Conservation (phyloP, 345 rosid genomes). For the Eucalyptus tenuipes region DNA sequence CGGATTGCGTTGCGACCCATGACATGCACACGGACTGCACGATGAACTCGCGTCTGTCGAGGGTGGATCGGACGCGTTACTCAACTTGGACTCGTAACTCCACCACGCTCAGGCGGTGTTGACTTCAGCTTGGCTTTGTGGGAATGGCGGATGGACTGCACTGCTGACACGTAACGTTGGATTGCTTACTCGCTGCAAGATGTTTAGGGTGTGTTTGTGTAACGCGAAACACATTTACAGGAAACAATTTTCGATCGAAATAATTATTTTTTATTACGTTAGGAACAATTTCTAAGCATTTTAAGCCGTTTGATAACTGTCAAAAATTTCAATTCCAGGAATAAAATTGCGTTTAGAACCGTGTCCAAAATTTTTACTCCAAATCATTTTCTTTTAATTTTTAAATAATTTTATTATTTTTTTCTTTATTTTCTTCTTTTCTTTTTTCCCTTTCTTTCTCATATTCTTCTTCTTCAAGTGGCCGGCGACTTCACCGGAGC, state of each 20-base stretch:
- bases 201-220: too few species aligned
- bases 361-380: too few species aligned
- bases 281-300: too few species aligned
- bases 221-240: too few species aligned
- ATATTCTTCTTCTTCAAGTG: too few species aligned
- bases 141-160: neutral
- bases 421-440: accelerated
- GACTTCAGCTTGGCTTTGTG: neutral
- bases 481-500: accelerated
- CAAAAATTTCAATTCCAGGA: accelerated
- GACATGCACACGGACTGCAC: neutral
- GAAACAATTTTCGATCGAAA: accelerated
- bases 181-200: accelerated
- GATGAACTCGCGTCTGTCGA: neutral
- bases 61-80: neutral
- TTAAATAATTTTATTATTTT: too few species aligned
- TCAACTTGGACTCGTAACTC: neutral
- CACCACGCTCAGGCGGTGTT: too few species aligned
- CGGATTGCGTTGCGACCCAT: neutral
- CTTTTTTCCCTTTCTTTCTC: too few species aligned
- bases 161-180: neutral
- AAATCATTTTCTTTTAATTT: too few species aligned
- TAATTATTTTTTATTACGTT: too few species aligned
- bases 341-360: accelerated
- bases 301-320: accelerated